phyloP scores from a whole-genome alignment of 768 basidiomycete species.

The Agrocybe praecox region DNA sequence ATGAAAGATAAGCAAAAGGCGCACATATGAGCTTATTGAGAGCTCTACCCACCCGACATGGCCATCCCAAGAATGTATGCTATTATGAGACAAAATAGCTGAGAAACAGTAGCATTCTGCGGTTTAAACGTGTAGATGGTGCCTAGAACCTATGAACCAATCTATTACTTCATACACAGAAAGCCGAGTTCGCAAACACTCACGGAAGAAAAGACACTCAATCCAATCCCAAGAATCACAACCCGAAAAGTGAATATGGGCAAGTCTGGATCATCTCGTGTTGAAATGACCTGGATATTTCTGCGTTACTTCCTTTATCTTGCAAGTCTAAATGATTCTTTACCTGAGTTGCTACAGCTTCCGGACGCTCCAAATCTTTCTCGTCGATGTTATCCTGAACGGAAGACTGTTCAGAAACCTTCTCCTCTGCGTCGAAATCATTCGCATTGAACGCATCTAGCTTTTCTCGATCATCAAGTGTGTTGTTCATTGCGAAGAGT shows the following conservation, averaged over 20 bases:
- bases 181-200: background rate
- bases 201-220: constrained; percentile 50
- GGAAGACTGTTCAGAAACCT: constrained; percentile 9
- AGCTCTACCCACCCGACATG: constrained; percentile 39
- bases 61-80: constrained; percentile 54
- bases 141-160: constrained; percentile 27
- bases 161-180: background rate
- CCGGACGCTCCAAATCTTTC: constrained; percentile 39
- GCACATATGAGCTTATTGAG: background rate
- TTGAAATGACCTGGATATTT: constrained; percentile 42
- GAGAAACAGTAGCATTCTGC: constrained; percentile 54
- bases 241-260: constrained; percentile 52
- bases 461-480: background rate
- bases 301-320: background rate
- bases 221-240: constrained; percentile 48
- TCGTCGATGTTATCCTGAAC: constrained; percentile 15
- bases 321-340: background rate
- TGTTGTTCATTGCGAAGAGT: background rate
- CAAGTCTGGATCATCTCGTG: constrained; percentile 47
- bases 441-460: constrained; percentile 2
- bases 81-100: constrained; percentile 58
- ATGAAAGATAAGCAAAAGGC: background rate
- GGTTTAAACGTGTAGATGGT: constrained; percentile 42
- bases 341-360: constrained; percentile 46
- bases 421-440: constrained; percentile 9